Evolutionary conservation across 768 basidiomycete genomes (phyloP).

Genomic region (Kwoniella bestiolae): DNA sequence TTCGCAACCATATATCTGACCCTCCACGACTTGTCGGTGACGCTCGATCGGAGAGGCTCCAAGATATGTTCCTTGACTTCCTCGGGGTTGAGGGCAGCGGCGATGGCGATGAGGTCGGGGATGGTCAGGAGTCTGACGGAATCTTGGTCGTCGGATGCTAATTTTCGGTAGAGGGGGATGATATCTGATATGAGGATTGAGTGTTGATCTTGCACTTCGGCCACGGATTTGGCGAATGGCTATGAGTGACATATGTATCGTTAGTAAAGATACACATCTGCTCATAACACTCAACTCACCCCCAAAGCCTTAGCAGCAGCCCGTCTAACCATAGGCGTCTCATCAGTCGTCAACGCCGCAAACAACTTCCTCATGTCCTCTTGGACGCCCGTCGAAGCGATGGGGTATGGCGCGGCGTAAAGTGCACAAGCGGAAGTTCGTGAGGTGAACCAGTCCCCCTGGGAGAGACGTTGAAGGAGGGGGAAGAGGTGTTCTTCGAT

Average conservation of each 20-base stretch:
- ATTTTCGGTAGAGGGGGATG: constrained; percentile 87
- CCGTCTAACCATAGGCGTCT: constrained; percentile 97
- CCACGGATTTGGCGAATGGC: constrained; percentile 78
- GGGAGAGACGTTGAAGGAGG: constrained; percentile 80
- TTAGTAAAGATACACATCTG: not conserved
- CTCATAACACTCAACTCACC: no score
- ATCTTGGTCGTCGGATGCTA: constrained; percentile 96
- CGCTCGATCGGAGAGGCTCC: constrained; percentile 82
- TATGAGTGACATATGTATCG: constrained; percentile 53
- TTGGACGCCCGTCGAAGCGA: constrained; percentile 58
- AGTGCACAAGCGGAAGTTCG: constrained; percentile 93
- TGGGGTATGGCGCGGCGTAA: constrained; percentile 82
- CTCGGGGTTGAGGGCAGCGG: constrained; percentile 77
- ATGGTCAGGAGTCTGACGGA: constrained; percentile 94
- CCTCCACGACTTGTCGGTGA: constrained; percentile 96
- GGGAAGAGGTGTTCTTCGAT: constrained; percentile 91
- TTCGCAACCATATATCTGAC: constrained; percentile 98
- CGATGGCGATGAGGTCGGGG: constrained; percentile 91
- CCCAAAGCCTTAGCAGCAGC: constrained; percentile 96
- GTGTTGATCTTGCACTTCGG: constrained; percentile 60
- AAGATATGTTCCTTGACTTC: constrained; percentile 90
- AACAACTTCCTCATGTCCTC: constrained; percentile 87
- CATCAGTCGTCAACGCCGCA: constrained; percentile 79
- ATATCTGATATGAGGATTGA: constrained; percentile 82
- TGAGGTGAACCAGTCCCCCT: constrained; percentile 98